Evolutionary conservation across 208 protist genomes (phyloP), one percentile per base, ranked within the genome.

Genomic region (Leishmania aethiopica): DNA sequence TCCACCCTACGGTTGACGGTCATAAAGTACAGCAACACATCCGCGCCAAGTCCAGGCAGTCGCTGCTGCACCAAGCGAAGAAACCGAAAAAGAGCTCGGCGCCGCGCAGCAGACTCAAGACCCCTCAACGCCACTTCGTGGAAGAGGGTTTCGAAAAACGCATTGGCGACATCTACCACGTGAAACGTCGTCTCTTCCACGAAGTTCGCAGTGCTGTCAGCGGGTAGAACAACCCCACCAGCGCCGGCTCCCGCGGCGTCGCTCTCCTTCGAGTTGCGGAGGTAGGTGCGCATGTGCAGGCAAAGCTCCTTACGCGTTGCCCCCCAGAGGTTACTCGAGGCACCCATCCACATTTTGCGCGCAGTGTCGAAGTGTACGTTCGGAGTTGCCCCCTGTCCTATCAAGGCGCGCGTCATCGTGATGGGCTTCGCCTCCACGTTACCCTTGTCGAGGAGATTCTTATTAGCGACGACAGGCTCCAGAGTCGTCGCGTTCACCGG

Each of bases 141-240:
- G 70, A 89, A 90, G 66, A 96, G 84, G 13, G 87, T 91, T 62
- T 82, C 78, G 70, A 94, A 93, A 70, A 93, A 92, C n/a, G 89
- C 89, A 55, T 92, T 92, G 7, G 88, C 89, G 22, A 93, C 83
- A 75, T 93, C 90, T 0, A 84, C 82, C 8, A 75, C n/a, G 47
- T 88, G 72, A 35, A 95, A 83, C 10, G 77, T 49, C 15, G 55
- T 85, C 10, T 80, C 86, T 76, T 93, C 91, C 69, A 76, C 59
- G 82, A 94, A 93, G n/a, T 35, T 35, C 0, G 40, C 35, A 32
- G 55, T 45, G 10, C 28, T 32, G 40, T 7, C 57, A 11, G 53
- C 42, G 32, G 4, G 10, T 22, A 15, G 1, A 37, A 0, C n/a
- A n/a, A n/a, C 17, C 7, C 51, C 57, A 1, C 37, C 57, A 32